phyloP scores from a whole-genome alignment of 2,329 filamentous ascomycete species.

The Aulographum hederae region DNA sequence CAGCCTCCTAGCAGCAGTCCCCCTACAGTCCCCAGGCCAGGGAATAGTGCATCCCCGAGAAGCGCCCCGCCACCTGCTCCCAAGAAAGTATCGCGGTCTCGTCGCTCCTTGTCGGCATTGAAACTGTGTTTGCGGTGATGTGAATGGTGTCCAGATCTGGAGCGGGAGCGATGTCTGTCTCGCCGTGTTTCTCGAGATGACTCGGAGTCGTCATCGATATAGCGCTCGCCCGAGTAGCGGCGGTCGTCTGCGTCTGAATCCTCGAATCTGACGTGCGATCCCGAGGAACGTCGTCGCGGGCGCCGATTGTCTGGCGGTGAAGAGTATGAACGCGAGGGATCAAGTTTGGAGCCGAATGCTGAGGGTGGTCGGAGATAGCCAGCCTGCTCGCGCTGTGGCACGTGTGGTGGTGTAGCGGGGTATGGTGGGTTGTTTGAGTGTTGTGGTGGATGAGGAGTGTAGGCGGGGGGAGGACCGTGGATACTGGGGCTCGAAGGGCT shows the following conservation, averaged over 20 bases:
- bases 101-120: constrained; percentile 7
- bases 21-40: constrained; percentile 13
- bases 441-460: too few relatives aligned
- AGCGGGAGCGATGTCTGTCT: constrained; percentile 6
- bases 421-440: too few relatives aligned
- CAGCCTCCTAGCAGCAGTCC: constrained; percentile 1
- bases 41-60: constrained; percentile 25
- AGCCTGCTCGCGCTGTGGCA: background rate
- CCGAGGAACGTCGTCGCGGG: too few relatives aligned
- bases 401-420: constrained; percentile 1
- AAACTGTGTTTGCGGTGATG: constrained; percentile 1
- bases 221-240: constrained; percentile 7
- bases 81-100: constrained; percentile 22
- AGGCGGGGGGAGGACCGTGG: too few relatives aligned
- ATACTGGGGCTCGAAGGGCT: background rate
- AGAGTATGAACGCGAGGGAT: constrained; percentile 2
- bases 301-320: constrained; percentile 3
- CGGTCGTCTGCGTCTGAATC: too few relatives aligned
- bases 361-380: background rate
- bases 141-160: constrained; percentile 5
- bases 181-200: constrained; percentile 1
- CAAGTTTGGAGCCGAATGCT: too few relatives aligned
- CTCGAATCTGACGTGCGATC: too few relatives aligned
- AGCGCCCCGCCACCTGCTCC: constrained; percentile 25
- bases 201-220: constrained; percentile 2